Percentiles rank a stretch among this genome's conserved stretches.
Evolutionary conservation across 179 eudicot genomes (phyloP).

Genomic region (Heliamphora pulchella): DNA sequence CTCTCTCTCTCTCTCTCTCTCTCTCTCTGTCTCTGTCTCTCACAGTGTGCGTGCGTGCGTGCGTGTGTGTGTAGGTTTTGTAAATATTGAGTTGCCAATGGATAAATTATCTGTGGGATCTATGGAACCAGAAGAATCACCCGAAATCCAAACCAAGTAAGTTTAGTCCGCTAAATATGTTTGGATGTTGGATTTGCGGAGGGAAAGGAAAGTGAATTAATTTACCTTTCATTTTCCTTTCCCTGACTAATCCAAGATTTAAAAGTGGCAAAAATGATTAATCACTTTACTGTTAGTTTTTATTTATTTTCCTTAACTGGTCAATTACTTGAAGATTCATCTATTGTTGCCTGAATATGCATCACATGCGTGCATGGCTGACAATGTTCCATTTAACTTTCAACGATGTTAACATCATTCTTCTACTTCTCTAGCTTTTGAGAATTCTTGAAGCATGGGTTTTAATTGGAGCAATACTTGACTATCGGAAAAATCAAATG

Average conservation of each 20-base stretch:
- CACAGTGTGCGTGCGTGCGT: too few species aligned
- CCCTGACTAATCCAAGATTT: too few species aligned
- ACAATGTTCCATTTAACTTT: not conserved
- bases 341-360: not conserved
- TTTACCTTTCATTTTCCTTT: too few species aligned
- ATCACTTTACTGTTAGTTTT: too few species aligned
- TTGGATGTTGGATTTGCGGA: not conserved
- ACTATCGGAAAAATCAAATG: not conserved
- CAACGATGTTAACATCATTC: not conserved
- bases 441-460: not conserved
- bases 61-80: constrained; percentile 6
- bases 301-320: not conserved
- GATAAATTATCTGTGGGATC: constrained; percentile 35
- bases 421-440: not conserved
- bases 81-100: constrained; percentile 39
- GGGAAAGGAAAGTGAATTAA: not conserved
- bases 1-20: too few species aligned
- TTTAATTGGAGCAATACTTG: not conserved
- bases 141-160: constrained; percentile 24
- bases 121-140: constrained; percentile 21
- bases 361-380: not conserved
- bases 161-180: not conserved
- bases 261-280: too few species aligned
- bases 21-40: too few species aligned
- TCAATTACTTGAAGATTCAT: not conserved